Base-by-base conservation (phyloP, 2,329 filamentous ascomycete species). In the Acephala macrosclerotiorum region DNA sequence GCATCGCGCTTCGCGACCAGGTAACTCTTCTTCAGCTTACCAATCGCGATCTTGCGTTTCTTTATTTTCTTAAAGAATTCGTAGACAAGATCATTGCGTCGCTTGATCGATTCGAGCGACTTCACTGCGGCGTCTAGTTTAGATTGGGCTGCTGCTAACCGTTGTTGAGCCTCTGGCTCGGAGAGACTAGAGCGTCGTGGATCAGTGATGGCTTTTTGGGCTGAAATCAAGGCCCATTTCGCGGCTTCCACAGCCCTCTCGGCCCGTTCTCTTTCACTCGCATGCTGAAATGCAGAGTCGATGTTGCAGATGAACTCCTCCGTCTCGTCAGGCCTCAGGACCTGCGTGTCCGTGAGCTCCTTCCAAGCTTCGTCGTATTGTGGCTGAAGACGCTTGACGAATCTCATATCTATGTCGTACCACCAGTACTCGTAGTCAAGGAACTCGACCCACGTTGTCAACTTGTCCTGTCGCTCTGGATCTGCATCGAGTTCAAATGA, bases 381-480 rank as follows among this genome's bases (percentile, higher is more conserved):
- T 51, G 60, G 67, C 66, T 75, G 65, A 12, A 66, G 64, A 4
- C 67, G 63, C 59, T 76, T 65, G 16, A 74, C 58, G 8, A 49
- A 22, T 16, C 49, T 61, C 2, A 57, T 66, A 60, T 63, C 25
- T 64, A 51, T 64, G 35, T 69, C 65, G 36, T 68, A 55, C 22
- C 33, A 7, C 60, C 9, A 33, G 61, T 74, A 71, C 63, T 76
- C 70, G 62, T 66, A 80, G 58, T 67, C 70, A 33, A 80, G 72
- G 66, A 77, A 80, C 68, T 81, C 79, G 60, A 81, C 77, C 79
- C 79, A 81, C 8, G 75, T 79, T 47, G 77, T 74, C 35, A 80
- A 59, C 47, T 73, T 67, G 60, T 79, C 74, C 65, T 81, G 72
- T 65, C 55, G 65, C 20, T 63, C 60, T 2, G 67, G 70, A 60